Percentiles rank a stretch among this genome's conserved stretches.
These are phyloP conservation scores for Jasminum sambac DNA, from an alignment of 257 asterid species.

Conservation along the genomic window DNA sequence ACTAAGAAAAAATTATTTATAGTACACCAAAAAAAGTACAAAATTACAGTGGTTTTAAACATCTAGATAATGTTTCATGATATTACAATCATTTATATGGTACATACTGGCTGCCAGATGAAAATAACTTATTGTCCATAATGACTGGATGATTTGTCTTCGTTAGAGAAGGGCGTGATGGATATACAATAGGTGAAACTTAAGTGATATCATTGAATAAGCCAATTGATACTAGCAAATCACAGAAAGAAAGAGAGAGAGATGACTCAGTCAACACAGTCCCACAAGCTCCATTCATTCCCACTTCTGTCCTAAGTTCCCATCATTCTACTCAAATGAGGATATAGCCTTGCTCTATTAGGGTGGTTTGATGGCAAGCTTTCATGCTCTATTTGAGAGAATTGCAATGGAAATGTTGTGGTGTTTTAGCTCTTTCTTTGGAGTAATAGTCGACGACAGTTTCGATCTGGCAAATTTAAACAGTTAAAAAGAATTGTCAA, in stretches of 20 bases:
- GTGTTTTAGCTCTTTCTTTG: not conserved
- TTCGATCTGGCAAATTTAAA: constrained; percentile 7
- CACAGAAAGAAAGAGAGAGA: not conserved
- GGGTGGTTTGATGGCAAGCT: not conserved
- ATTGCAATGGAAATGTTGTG: not conserved
- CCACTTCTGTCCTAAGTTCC: not conserved
- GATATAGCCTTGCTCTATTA: not conserved
- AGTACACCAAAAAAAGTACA: not conserved
- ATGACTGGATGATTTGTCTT: not conserved
- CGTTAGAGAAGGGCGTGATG: not conserved
- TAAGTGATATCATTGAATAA: not conserved
- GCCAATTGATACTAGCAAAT: not conserved
- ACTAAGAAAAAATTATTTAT: not conserved
- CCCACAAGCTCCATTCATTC: not conserved
- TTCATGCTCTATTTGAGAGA: not conserved
- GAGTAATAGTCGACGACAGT: not conserved
- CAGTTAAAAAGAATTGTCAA: not conserved
- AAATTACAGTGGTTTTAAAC: constrained; percentile 5
- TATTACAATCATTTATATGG: constrained; percentile 13
- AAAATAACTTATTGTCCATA: not conserved
- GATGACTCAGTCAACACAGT: not conserved
- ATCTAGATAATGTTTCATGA: constrained; percentile 1
- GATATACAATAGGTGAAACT: not conserved
- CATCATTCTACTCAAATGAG: not conserved
- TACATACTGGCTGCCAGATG: not conserved